phyloP scores from a whole-genome alignment of 1,139 yeast genomes.

The Taphrina sp. region DNA sequence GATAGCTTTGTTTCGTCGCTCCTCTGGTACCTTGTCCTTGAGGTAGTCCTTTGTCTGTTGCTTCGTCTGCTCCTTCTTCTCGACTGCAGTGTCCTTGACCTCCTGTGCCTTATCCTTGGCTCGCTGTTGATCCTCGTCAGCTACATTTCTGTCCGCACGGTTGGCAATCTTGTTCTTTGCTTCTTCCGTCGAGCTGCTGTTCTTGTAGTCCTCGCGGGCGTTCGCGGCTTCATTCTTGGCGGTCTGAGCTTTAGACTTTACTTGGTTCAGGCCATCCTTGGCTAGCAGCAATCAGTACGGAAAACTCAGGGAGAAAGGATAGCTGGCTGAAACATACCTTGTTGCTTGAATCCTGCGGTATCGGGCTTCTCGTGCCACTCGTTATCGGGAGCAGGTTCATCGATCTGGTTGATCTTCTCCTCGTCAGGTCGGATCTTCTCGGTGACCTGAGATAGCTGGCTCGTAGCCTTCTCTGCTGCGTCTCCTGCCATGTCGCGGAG shows the following conservation, averaged over 20 bases:
- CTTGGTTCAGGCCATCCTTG: constrained; percentile 27
- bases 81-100: constrained; percentile 23
- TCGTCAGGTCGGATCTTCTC: constrained; percentile 36
- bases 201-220: constrained; percentile 20
- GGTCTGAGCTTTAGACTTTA: constrained; percentile 17
- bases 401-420: constrained; percentile 35
- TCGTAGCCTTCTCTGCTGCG: constrained; percentile 33
- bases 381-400: constrained; percentile 37
- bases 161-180: constrained; percentile 10
- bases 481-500: constrained; percentile 38
- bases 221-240: constrained; percentile 13
- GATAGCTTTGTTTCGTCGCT: constrained; percentile 37
- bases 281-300: constrained; percentile 1
- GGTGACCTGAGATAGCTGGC: constrained; percentile 12
- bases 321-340: background rate
- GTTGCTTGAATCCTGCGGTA: constrained; percentile 26
- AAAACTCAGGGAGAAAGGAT: background rate
- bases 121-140: constrained; percentile 13
- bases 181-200: constrained; percentile 16
- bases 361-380: constrained; percentile 37
- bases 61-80: constrained; percentile 29
- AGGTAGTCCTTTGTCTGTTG: constrained; percentile 33
- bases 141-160: constrained; percentile 17
- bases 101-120: constrained; percentile 22
- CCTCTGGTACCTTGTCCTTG: constrained; percentile 36